Evolutionary conservation across 108 stramenopile species (phyloP), one percentile per base, ranked within the genome.

Genomic region (Pseudonitzschia multiseries): DNA sequence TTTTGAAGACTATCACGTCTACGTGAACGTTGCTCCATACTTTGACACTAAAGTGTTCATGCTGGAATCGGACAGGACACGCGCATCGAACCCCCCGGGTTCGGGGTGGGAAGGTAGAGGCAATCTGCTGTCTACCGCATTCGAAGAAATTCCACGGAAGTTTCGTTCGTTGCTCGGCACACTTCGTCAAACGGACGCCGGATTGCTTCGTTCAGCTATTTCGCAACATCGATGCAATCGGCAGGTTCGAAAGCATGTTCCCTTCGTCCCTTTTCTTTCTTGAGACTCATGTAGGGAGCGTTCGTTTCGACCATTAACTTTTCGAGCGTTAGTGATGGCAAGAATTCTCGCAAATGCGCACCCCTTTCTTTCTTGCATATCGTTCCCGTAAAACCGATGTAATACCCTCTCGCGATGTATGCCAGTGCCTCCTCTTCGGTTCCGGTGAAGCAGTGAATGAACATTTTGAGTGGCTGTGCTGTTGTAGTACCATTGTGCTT

Each of bases 391-490:
- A 85, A 82, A 26, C 81, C 84, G 69, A 85, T 67, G 52, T 77
- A 85, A 72, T 79, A 85, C 24, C 84, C 81, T 59, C 84, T 44
- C 0, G 65, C 68, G 31, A 81, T 66, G 68, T 85, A 85, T 61
- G 44, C 61, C 57, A 77, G 21, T 13, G 84, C 84, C 56, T 85
- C 84, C 28, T 57, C 65, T 29, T 72, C 46, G 8, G 65, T 79
- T 29, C 84, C 84, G 22, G 84, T 85, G 52, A 85, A 85, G 67
- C 84, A 85, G 71, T 85, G 84, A 15, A 85, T 71, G 14, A 85
- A 81, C 48, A 85, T 73, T 8, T 81, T 81, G 27, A 81, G 84
- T 29, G 80, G 46, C 33, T 9, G 22, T 61, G n/a, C 40, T 21
- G 20, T 64, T 50, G 18, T 29, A 6, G n/a, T n/a, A n/a, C n/a